Percentiles rank a stretch among this genome's conserved stretches.
Conservation (phyloP, 352 stramenopile genomes). For the Phytophthora lateralis region DNA sequence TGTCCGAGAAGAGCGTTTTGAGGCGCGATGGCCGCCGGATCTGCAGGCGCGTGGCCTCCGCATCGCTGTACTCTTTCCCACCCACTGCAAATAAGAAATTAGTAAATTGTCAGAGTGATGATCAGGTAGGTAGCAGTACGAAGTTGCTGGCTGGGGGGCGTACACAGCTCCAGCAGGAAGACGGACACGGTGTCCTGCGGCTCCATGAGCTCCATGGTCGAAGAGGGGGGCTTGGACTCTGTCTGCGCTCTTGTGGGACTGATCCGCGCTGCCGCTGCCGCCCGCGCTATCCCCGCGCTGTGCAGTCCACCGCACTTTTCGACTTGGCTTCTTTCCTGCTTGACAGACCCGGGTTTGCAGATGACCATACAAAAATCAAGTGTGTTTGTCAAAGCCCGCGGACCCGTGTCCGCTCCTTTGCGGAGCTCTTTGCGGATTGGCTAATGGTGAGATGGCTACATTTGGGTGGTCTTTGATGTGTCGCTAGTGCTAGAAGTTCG, state of each 20-base stretch:
- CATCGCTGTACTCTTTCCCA: constrained; percentile 65
- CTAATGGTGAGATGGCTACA: constrained; percentile 41
- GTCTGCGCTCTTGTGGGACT: constrained; percentile 24
- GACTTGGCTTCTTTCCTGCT: constrained; percentile 20
- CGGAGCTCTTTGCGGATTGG: constrained; percentile 30
- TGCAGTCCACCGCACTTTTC: constrained; percentile 26
- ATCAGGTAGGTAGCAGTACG: not conserved
- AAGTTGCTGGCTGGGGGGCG: not conserved
- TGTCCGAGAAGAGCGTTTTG: constrained; percentile 65
- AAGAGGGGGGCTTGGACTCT: constrained; percentile 4
- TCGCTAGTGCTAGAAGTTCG: constrained; percentile 17
- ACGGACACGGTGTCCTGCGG: constrained; percentile 34
- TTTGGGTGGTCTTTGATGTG: constrained; percentile 9
- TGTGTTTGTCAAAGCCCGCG: constrained; percentile 6
- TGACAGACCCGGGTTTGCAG: constrained; percentile 2
- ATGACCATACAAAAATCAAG: constrained; percentile 26
- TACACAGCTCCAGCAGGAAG: constrained; percentile 59
- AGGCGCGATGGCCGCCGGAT: constrained; percentile 69
- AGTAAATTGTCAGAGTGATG: constrained; percentile 5
- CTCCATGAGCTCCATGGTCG: constrained; percentile 36
- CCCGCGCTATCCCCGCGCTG: constrained; percentile 15
- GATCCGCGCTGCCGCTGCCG: constrained; percentile 17
- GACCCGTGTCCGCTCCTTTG: constrained; percentile 13
- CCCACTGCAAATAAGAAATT: constrained; percentile 43
- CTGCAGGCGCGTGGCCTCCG: constrained; percentile 60